Base-by-base conservation (phyloP, 495 filamentous ascomycete genomes). In the Tetracladium marchalianum region DNA sequence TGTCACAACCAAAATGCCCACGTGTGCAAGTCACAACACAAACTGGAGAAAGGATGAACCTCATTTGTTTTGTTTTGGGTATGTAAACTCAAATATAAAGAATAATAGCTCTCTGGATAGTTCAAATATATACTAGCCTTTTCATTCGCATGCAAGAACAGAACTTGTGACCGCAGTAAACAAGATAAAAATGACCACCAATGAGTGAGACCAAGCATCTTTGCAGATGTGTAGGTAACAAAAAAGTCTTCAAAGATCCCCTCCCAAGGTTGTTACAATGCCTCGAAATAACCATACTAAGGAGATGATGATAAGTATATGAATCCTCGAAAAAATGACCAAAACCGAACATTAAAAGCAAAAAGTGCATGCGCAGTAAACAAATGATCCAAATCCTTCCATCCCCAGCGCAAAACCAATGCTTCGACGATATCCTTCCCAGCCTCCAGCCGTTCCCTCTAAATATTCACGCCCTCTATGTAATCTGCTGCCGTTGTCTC, bases 401-500 rank as follows among this genome's bases (percentile, higher is more conserved):
- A 3, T 27, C 22, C 22, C 22, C 22, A 27, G 22, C 22, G 22
- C 22, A 27, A 7, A 27, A 3, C 38, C 35, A 50, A 51, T 51
- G 43, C 49, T 38, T 51, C 42, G 49, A 47, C 44, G 43, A 43
- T 37, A 33, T 31, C 50, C 39, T 18, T 34, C 44, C 41, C 32
- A 35, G 16, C 44, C 19, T 1, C 33, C 35, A 13, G 7, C 5
- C 12, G 12, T 15, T 35, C n/a, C 17, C 24, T 34, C 42, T 37
- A 46, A 17, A 13, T 27, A 9, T 15, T 18, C 17, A 38, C 31
- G 4, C 39, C 27, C 24, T 48, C 52, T 49, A 52, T 56, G 13
- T 56, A 44, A 27, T n/a, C 17, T 12, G 27, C 31, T 12, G 43
- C 33, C 22, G 37, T 43, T 19, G 3, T 39, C 34, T 51, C 49